Conservation (phyloP, 2,329 filamentous ascomycete genomes). For the Xylariaceae sp. region DNA sequence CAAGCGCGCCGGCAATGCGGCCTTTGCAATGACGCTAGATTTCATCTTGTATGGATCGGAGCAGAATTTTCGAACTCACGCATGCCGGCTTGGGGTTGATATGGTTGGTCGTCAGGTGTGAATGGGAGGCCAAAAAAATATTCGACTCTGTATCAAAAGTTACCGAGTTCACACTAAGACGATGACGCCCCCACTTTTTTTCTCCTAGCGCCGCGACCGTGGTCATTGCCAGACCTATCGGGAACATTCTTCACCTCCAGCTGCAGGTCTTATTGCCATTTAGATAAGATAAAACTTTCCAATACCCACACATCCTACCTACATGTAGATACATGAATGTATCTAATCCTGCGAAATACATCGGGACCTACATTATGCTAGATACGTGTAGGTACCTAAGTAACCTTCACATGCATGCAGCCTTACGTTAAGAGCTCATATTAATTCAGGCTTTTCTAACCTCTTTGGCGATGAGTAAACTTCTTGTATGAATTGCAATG, state of each 20-base stretch:
- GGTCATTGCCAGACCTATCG: too few species aligned
- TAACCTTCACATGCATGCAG: too few species aligned
- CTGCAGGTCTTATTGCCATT: slow-evolving; percentile 7
- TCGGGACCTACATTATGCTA: background rate
- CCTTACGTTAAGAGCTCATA: too few species aligned
- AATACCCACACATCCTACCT: too few species aligned
- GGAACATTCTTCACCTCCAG: slow-evolving; percentile 25
- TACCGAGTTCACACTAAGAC: slow-evolving; percentile 10
- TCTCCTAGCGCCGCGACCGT: slow-evolving; percentile 18
- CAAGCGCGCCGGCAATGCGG: slow-evolving; percentile 42
- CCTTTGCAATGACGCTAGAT: slow-evolving; percentile 44
- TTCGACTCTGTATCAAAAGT: slow-evolving; percentile 5
- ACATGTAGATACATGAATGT: background rate
- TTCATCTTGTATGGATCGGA: slow-evolving; percentile 38
- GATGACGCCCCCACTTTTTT: slow-evolving; percentile 31
- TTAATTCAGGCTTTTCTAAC: too few species aligned
- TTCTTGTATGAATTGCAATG: too few species aligned
- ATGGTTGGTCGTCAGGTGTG: background rate
- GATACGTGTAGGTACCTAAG: slow-evolving; percentile 11
- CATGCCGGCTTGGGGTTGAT: background rate
- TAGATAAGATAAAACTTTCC: slow-evolving; percentile 13
- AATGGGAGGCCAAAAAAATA: background rate
- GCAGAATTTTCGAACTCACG: background rate
- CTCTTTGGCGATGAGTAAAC: too few species aligned
- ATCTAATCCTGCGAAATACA: background rate